phyloP scores from a whole-genome alignment of 179 eudicot species.

The Carnegiea gigantea region DNA sequence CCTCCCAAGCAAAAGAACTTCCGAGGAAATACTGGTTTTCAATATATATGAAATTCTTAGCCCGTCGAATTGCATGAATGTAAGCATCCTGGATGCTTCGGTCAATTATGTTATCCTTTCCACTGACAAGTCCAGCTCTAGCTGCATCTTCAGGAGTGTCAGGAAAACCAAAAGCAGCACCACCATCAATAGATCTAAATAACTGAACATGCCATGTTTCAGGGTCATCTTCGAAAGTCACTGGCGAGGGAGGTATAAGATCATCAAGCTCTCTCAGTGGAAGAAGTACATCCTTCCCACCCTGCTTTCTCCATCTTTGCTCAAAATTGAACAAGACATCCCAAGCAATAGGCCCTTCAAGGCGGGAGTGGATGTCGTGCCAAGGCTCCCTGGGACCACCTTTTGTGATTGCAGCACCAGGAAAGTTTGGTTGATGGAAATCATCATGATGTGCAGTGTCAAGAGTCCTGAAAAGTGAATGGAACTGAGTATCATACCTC shows the following conservation, averaged over 20 bases:
- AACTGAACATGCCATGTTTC: slow-evolving; percentile 18
- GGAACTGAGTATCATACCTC: slow-evolving; percentile 11
- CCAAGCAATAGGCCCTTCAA: slow-evolving; percentile 25
- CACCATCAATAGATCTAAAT: slow-evolving; percentile 26
- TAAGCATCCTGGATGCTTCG: slow-evolving; percentile 29
- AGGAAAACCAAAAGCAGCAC: slow-evolving; percentile 19
- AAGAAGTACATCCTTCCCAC: slow-evolving; percentile 4
- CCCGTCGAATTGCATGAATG: slow-evolving; percentile 25
- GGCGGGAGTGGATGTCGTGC: slow-evolving; percentile 24
- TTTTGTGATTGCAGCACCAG: slow-evolving; percentile 16
- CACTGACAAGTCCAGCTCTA: slow-evolving; percentile 14
- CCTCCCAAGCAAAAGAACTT: slow-evolving; percentile 23
- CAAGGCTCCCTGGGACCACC: slow-evolving; percentile 30
- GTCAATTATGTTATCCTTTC: slow-evolving; percentile 21
- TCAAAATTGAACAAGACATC: slow-evolving; percentile 20
- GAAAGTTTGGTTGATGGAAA: slow-evolving; percentile 25
- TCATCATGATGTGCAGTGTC: slow-evolving; percentile 11
- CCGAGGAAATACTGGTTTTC: slow-evolving; percentile 23
- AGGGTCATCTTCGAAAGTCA: neutral
- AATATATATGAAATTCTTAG: slow-evolving; percentile 21
- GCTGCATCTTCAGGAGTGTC: slow-evolving; percentile 19
- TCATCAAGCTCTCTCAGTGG: neutral
- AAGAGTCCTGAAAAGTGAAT: slow-evolving; percentile 14
- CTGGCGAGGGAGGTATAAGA: slow-evolving; percentile 6
- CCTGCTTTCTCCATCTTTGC: slow-evolving; percentile 24